Conservation (phyloP, 768 basidiomycete genomes). For the Lactarius psammicola region DNA sequence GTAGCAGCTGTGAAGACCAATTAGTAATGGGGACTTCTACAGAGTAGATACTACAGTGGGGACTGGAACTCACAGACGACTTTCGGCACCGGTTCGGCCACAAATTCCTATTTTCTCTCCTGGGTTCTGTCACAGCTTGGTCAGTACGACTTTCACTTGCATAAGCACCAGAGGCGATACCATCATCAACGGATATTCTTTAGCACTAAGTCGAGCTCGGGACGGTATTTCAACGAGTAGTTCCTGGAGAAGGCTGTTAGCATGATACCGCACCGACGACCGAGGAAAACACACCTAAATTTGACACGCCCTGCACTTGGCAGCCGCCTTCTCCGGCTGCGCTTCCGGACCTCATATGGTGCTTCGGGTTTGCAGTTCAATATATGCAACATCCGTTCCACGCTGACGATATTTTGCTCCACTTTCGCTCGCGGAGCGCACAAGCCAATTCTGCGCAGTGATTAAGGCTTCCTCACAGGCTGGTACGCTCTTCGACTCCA, state of each 20-base stretch:
- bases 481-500: conserved; percentile 38
- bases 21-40: conserved; percentile 5
- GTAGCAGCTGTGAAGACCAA: conserved; percentile 45
- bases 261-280: not conserved
- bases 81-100: conserved; percentile 79
- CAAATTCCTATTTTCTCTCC: conserved; percentile 90
- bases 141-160: conserved; percentile 1
- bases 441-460: conserved; percentile 66
- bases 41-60: not conserved
- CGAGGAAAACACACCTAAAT: conserved; percentile 54
- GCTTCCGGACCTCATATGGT: conserved; percentile 60
- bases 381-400: conserved; percentile 87
- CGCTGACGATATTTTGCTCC: conserved; percentile 87
- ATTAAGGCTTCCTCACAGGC: not conserved
- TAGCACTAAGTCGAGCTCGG: conserved; percentile 78
- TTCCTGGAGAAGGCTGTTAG: conserved; percentile 41
- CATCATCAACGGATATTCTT: conserved; percentile 68
- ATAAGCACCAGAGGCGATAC: conserved; percentile 39
- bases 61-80: conserved; percentile 55
- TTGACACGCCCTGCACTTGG: conserved; percentile 69
- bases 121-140: conserved; percentile 46
- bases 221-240: conserved; percentile 77
- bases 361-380: conserved; percentile 72
- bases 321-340: conserved; percentile 56
- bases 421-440: conserved; percentile 82